Evolutionary conservation across 768 basidiomycete genomes (phyloP).

Genomic region (Pleurotus eryngii): DNA sequence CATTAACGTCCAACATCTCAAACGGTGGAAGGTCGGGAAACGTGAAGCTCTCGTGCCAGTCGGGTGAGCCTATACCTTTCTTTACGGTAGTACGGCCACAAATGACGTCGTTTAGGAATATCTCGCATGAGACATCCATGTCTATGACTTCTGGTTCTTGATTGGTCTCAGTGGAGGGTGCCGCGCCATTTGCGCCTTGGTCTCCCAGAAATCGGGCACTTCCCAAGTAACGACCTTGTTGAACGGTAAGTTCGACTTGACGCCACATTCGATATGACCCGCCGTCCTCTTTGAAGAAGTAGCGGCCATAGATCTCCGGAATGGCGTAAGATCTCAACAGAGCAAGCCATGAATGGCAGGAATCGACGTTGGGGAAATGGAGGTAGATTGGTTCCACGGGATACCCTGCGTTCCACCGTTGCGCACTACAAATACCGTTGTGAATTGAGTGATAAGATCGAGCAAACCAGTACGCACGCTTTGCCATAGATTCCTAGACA

Average conservation of each 20-base stretch:
- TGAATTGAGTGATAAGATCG: not conserved
- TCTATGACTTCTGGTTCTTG: slow-evolving; percentile 53
- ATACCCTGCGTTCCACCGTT: slow-evolving; percentile 52
- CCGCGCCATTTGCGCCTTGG: slow-evolving; percentile 5
- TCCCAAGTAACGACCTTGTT: slow-evolving; percentile 75
- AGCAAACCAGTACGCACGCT: slow-evolving; percentile 36
- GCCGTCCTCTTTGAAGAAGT: slow-evolving; percentile 52
- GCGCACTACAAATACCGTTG: slow-evolving; percentile 37
- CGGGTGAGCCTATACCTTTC: slow-evolving; percentile 59
- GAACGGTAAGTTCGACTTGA: slow-evolving; percentile 68
- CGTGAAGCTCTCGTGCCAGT: slow-evolving; percentile 81
- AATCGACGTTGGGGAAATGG: slow-evolving; percentile 62
- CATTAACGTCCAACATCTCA: slow-evolving; percentile 59
- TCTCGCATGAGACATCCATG: slow-evolving; percentile 73
- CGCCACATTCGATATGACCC: slow-evolving; percentile 89
- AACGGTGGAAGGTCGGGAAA: slow-evolving; percentile 80
- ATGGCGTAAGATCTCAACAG: slow-evolving; percentile 78
- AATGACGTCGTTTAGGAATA: slow-evolving; percentile 64
- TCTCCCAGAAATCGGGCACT: slow-evolving; percentile 35
- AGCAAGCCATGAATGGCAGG: slow-evolving; percentile 72
- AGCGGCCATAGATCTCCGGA: slow-evolving; percentile 73
- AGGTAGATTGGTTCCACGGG: slow-evolving; percentile 70
- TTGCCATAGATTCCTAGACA: slow-evolving; percentile 69
- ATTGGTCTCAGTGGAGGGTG: slow-evolving; percentile 22
- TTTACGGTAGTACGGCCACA: slow-evolving; percentile 75